phyloP scores from a whole-genome alignment of 306 rosid genomes.

The Cucumis hystrix region DNA sequence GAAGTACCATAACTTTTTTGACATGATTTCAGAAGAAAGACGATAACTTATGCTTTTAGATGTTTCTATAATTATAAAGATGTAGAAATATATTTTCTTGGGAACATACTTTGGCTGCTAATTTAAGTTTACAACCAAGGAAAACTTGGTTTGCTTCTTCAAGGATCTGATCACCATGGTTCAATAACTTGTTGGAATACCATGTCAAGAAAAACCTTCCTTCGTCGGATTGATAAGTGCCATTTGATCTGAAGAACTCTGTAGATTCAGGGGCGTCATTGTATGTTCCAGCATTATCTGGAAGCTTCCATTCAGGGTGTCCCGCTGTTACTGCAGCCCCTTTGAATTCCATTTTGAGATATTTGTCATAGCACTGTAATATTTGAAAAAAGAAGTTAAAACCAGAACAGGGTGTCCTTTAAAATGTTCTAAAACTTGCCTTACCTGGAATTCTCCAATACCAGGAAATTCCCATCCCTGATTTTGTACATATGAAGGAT shows the following conservation, averaged over 20 bases:
- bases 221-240: conserved; percentile 50
- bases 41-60: background rate
- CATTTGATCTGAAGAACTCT: conserved; percentile 51
- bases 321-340: conserved; percentile 44
- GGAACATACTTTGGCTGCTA: conserved; percentile 68
- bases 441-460: conserved; percentile 92
- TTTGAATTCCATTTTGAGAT: conserved; percentile 61
- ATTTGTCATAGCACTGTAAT: conserved; percentile 75
- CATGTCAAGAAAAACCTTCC: conserved; percentile 79
- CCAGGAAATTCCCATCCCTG: conserved; percentile 86
- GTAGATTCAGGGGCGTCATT: conserved; percentile 63
- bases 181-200: conserved; percentile 71
- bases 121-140: conserved; percentile 57
- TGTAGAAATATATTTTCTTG: background rate
- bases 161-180: conserved; percentile 70
- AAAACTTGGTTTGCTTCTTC: conserved; percentile 75
- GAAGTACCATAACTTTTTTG: background rate
- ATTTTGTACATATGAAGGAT: conserved; percentile 49
- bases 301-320: conserved; percentile 79
- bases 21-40: background rate
- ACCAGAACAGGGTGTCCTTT: background rate
- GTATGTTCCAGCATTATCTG: conserved; percentile 59
- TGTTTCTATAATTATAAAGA: background rate
- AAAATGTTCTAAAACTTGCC: conserved; percentile 6
- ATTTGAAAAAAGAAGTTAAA: conserved; percentile 4